Evolutionary conservation across 2,329 filamentous ascomycete species (phyloP).

Genomic region (Penicillium sp.): DNA sequence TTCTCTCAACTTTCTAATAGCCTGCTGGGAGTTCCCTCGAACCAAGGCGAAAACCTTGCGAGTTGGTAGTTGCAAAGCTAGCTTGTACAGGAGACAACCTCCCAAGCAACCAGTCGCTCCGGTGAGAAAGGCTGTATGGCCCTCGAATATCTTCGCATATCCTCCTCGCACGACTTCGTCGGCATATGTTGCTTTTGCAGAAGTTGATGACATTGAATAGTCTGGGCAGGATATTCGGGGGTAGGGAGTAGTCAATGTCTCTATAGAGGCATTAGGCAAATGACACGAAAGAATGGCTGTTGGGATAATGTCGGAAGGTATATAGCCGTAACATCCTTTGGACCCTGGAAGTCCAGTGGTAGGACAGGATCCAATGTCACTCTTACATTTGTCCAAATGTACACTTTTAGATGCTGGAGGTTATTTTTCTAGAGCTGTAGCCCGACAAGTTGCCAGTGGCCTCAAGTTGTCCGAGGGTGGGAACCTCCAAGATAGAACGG

Average conservation of each 20-base stretch:
- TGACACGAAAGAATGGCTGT: not conserved
- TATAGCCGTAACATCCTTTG: not conserved
- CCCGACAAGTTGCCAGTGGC: not conserved
- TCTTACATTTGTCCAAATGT: not conserved
- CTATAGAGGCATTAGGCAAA: not conserved
- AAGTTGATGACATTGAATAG: constrained; percentile 9
- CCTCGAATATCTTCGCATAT: constrained; percentile 24
- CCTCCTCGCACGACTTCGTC: constrained; percentile 23
- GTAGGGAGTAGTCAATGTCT: not conserved
- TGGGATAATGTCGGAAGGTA: constrained; percentile 2
- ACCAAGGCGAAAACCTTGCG: constrained; percentile 30
- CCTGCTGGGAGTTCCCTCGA: constrained; percentile 20
- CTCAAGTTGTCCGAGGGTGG: not conserved
- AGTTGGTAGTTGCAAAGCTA: constrained; percentile 31
- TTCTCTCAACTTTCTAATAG: constrained; percentile 28
- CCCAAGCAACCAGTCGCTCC: constrained; percentile 32
- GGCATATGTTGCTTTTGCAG: constrained; percentile 2
- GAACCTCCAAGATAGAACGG: not conserved
- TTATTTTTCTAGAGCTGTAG: not conserved
- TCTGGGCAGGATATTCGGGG: no score
- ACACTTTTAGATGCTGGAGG: not conserved
- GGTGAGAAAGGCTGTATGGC: constrained; percentile 29
- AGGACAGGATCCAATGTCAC: constrained; percentile 3
- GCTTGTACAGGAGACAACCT: constrained; percentile 33
- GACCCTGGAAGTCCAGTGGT: not conserved